Evolutionary conservation across 1,139 yeast genomes (phyloP).

Genomic region (Barnettozyma hawaiiensis): DNA sequence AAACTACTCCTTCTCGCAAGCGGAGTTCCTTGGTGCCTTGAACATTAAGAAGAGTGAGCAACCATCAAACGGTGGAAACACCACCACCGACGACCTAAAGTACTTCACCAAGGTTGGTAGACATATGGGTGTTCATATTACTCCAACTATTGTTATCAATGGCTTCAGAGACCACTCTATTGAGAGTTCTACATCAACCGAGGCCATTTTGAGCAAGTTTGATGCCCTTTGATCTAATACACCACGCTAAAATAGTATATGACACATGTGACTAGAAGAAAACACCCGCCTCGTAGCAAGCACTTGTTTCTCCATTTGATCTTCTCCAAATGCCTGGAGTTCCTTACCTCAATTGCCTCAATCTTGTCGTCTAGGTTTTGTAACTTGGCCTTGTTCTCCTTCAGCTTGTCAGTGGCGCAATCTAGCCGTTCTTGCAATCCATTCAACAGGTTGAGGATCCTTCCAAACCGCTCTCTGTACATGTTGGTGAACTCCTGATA

Average conservation of each 20-base stretch:
- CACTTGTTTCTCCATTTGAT: not conserved
- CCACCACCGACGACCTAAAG: slow-evolving; percentile 56
- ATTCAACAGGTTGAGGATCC: not conserved
- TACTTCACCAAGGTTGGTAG: slow-evolving; percentile 69
- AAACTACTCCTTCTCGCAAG: slow-evolving; percentile 29
- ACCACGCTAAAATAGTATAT: not conserved
- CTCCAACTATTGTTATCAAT: slow-evolving; percentile 75
- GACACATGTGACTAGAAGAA: not conserved
- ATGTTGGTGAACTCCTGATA: not conserved
- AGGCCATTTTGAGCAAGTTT: slow-evolving; percentile 28
- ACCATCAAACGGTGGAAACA: slow-evolving; percentile 53
- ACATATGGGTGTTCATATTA: slow-evolving; percentile 74
- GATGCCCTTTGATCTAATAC: slow-evolving; percentile 3
- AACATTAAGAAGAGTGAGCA: slow-evolving; percentile 21
- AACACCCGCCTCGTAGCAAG: not conserved
- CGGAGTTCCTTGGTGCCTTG: slow-evolving; percentile 33
- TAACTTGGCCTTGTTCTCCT: not conserved
- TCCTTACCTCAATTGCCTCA: not conserved
- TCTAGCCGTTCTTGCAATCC: not conserved
- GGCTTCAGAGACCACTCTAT: slow-evolving; percentile 49
- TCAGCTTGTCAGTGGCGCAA: not conserved
- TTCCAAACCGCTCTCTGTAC: not conserved
- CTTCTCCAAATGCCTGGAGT: not conserved
- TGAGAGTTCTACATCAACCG: slow-evolving; percentile 38
- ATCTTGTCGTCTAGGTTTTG: not conserved